A percentile compares a stretch with the other conserved stretches of the same genome.
phyloP scores from a whole-genome alignment of 805 yeast genomes.

The Wickerhamiella kurtzmanii region DNA sequence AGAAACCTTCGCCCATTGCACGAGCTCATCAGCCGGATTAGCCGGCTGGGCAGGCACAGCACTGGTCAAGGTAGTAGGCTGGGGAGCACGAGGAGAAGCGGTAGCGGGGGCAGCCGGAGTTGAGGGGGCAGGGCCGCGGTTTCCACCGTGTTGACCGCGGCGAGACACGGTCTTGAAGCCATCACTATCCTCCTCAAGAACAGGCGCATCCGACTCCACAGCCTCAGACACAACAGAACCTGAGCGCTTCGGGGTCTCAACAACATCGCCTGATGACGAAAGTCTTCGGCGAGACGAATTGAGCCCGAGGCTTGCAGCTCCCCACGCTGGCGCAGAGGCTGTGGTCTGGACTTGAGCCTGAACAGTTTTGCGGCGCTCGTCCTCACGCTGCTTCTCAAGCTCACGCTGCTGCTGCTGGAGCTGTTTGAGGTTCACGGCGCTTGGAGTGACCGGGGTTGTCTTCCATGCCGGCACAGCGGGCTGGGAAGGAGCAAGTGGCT shows the following conservation, averaged over 20 bases:
- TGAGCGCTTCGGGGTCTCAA: background rate
- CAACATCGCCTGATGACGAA: background rate
- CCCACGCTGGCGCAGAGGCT: background rate
- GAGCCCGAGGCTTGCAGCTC: background rate
- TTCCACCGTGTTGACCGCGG: background rate
- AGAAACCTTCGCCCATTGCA: constrained; percentile 29
- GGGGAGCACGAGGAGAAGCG: no score
- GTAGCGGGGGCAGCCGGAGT: background rate
- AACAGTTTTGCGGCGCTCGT: background rate
- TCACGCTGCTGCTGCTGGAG: constrained; percentile 13
- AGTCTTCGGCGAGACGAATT: background rate
- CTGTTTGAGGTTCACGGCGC: constrained; percentile 12
- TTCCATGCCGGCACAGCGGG: constrained; percentile 12
- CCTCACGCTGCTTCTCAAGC: background rate
- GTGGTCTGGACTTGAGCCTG: no score
- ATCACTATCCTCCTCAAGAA: background rate
- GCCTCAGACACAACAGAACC: background rate
- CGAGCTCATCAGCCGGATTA: constrained; percentile 26
- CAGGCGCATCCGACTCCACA: background rate
- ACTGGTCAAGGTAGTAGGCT: no score
- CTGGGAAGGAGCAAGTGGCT: constrained; percentile 11
- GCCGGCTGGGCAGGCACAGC: constrained; percentile 11
- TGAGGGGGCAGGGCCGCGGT: background rate
- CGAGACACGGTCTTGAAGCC: background rate
- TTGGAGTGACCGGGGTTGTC: constrained; percentile 5